These are phyloP conservation scores for Candida coleopterorum DNA, from an alignment of 805 yeast species.

Conservation along the genomic window DNA sequence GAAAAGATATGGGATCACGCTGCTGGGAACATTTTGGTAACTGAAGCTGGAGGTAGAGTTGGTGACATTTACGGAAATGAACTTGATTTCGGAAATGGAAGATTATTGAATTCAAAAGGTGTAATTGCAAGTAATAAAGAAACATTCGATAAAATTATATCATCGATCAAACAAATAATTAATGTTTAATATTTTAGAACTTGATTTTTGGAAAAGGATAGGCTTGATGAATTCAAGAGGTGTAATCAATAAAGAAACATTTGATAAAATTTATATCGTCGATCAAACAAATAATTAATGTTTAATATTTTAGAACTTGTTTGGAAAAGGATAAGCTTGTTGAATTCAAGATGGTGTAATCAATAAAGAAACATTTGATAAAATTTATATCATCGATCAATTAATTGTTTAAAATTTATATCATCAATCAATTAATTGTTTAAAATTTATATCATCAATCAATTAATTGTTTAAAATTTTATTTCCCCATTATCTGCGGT, in stretches of 20 bases:
- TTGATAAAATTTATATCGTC: slow-evolving; percentile 46
- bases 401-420: no score
- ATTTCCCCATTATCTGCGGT: slow-evolving; percentile 50
- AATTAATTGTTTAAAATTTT: slow-evolving; percentile 24
- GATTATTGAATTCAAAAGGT: slow-evolving; percentile 79
- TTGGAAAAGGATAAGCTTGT: slow-evolving; percentile 80
- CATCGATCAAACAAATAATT: slow-evolving; percentile 37
- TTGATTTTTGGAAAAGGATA: slow-evolving; percentile 85
- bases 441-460: slow-evolving; percentile 49
- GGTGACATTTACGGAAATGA: slow-evolving; percentile 74
- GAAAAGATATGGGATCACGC: slow-evolving; percentile 99
- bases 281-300: slow-evolving; percentile 32
- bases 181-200: no score
- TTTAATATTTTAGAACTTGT: no score
- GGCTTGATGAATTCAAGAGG: slow-evolving; percentile 82
- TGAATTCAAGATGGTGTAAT: slow-evolving; percentile 87
- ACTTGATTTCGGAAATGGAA: slow-evolving; percentile 81
- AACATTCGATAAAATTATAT: slow-evolving; percentile 47
- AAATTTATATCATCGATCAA: slow-evolving; percentile 47
- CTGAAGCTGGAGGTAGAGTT: slow-evolving; percentile 89
- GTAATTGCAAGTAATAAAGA: slow-evolving; percentile 74
- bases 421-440: no score
- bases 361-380: slow-evolving; percentile 40
- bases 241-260: slow-evolving; percentile 57
- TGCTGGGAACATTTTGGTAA: slow-evolving; percentile 82